phyloP scores from a whole-genome alignment of 306 rosid genomes.

The Begonia loranthoides region DNA sequence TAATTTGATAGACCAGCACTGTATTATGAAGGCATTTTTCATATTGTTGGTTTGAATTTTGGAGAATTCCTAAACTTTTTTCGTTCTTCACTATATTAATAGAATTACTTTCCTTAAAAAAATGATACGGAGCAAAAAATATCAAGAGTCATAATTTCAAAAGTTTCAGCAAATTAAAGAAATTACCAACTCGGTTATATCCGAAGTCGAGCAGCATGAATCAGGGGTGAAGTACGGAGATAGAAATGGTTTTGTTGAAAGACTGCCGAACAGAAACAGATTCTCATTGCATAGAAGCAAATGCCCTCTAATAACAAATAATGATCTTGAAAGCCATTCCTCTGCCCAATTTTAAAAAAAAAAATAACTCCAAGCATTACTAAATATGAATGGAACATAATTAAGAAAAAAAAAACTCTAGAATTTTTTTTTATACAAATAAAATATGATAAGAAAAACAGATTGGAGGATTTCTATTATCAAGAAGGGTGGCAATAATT shows the following conservation, averaged over 20 bases:
- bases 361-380: not conserved
- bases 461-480: no score
- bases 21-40: no score
- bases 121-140: not conserved
- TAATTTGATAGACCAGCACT: no score
- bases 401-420: not conserved
- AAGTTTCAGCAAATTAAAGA: not conserved
- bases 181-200: constrained; percentile 62
- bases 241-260: constrained; percentile 28
- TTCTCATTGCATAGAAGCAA: constrained; percentile 73
- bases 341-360: constrained; percentile 28
- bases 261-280: constrained; percentile 38
- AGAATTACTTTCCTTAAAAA: not conserved
- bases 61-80: no score
- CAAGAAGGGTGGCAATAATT: no score
- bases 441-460: no score
- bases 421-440: no score
- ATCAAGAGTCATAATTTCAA: not conserved
- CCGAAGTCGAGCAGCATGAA: constrained; percentile 51
- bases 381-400: not conserved
- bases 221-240: constrained; percentile 58
- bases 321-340: constrained; percentile 69
- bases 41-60: no score
- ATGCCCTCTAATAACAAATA: constrained; percentile 52
- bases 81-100: not conserved